Evolutionary conservation across 805 yeast species (phyloP).

Genomic region (Priceomyces melissophilus): DNA sequence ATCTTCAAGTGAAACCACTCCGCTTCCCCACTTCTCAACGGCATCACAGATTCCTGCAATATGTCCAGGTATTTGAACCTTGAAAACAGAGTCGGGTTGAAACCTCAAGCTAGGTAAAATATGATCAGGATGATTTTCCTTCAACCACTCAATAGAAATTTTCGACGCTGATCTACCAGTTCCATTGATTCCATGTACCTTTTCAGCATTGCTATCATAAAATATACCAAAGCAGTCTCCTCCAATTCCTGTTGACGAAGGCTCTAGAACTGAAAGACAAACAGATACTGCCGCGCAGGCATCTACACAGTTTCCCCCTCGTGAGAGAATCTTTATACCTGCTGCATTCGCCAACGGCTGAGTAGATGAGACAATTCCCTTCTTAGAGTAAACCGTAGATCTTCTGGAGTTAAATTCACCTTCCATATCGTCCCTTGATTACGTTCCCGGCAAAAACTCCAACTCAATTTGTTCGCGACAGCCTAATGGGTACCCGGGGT

Average conservation of each 20-base stretch:
- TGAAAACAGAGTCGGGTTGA: constrained; percentile 49
- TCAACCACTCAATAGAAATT: constrained; percentile 38
- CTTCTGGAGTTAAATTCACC: constrained; percentile 48
- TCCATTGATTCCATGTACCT: constrained; percentile 69
- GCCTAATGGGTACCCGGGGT: too few relatives aligned
- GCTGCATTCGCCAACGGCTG: constrained; percentile 79
- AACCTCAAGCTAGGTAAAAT: constrained; percentile 37
- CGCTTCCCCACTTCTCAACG: constrained; percentile 67
- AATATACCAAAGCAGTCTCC: constrained; percentile 67
- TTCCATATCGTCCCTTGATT: too few relatives aligned
- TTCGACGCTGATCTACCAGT: constrained; percentile 65
- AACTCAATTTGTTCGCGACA: too few relatives aligned
- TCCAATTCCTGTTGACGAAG: constrained; percentile 61
- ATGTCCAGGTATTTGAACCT: constrained; percentile 76
- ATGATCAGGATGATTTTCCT: constrained; percentile 34
- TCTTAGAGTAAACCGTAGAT: constrained; percentile 68
- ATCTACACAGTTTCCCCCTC: constrained; percentile 73
- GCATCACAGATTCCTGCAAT: constrained; percentile 79
- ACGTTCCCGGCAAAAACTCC: too few relatives aligned
- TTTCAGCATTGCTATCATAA: constrained; percentile 46
- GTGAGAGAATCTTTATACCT: constrained; percentile 58
- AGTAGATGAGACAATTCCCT: constrained; percentile 71
- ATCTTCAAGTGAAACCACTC: constrained; percentile 55
- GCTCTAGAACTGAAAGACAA: constrained; percentile 53
- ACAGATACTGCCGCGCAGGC: constrained; percentile 62